phyloP scores from a whole-genome alignment of 2,329 filamentous ascomycete genomes.

The Aspergillus sp. region DNA sequence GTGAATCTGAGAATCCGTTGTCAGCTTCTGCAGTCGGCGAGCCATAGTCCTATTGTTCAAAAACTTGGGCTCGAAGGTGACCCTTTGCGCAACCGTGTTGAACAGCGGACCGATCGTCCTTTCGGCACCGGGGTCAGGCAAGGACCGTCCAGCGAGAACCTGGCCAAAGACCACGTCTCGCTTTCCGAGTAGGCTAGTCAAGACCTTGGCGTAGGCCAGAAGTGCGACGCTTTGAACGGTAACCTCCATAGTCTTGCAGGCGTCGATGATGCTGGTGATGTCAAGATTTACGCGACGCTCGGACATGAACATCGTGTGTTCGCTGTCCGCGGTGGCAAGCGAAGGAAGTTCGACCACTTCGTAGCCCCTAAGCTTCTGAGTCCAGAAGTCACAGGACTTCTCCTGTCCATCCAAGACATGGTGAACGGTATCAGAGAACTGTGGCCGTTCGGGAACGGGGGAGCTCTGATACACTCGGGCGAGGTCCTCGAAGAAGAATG shows the following conservation, averaged over 20 bases:
- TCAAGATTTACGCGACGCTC: conserved; percentile 13
- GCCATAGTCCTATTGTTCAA: conserved; percentile 34
- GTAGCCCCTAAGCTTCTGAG: conserved; percentile 14
- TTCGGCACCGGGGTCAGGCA: conserved; percentile 41
- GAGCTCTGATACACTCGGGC: conserved; percentile 50
- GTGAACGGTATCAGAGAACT: conserved; percentile 45
- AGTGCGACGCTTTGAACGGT: conserved; percentile 23
- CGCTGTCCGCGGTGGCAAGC: conserved; percentile 6
- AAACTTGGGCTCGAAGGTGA: conserved; percentile 26
- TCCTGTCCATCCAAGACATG: conserved; percentile 41
- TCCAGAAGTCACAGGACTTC: conserved; percentile 32
- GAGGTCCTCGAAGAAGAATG: conserved; percentile 63
- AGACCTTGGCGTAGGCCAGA: conserved; percentile 22
- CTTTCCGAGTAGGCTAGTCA: conserved; percentile 22
- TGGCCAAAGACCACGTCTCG: conserved; percentile 39
- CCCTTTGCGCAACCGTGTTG: conserved; percentile 45
- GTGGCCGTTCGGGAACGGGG: conserved; percentile 7
- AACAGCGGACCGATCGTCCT: conserved; percentile 46
- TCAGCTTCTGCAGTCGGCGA: conserved; percentile 39
- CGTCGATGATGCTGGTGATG: conserved; percentile 7
- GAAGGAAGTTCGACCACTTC: conserved; percentile 13
- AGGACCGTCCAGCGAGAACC: conserved; percentile 44
- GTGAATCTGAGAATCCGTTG: conserved; percentile 36
- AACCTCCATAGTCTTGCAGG: conserved; percentile 21
- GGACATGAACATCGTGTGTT: conserved; percentile 12